Conservation (phyloP, 2,329 filamentous ascomycete genomes). For the Onygenales sp. region DNA sequence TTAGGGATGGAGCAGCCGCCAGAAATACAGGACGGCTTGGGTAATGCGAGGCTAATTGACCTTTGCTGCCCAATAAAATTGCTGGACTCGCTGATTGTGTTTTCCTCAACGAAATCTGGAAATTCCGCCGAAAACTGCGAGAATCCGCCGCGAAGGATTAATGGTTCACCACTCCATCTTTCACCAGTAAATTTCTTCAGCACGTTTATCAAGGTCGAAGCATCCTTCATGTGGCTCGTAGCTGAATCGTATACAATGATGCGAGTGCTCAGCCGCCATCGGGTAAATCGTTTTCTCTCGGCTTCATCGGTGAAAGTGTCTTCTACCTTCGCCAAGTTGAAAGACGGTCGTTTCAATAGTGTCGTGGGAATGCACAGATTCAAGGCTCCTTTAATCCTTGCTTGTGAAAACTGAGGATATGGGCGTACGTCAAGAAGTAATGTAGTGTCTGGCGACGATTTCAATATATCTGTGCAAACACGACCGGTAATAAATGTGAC, state of each 20-base stretch:
- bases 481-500: slow-evolving; percentile 46
- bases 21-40: slow-evolving; percentile 42
- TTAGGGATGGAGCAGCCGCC: slow-evolving; percentile 77
- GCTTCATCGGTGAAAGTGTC: slow-evolving; percentile 70
- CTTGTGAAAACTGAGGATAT: slow-evolving; percentile 67
- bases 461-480: slow-evolving; percentile 49
- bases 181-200: slow-evolving; percentile 87
- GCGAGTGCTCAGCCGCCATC: slow-evolving; percentile 63
- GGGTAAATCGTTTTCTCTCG: slow-evolving; percentile 63
- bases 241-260: slow-evolving; percentile 82
- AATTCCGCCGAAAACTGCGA: slow-evolving; percentile 59
- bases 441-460: slow-evolving; percentile 42
- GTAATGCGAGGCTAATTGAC: slow-evolving; percentile 42
- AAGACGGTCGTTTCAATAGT: slow-evolving; percentile 79
- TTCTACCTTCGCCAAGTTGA: slow-evolving; percentile 77
- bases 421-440: slow-evolving; percentile 80
- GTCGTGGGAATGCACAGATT: slow-evolving; percentile 95
- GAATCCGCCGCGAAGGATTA: slow-evolving; percentile 76
- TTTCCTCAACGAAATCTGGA: slow-evolving; percentile 53
- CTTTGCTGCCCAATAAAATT: slow-evolving; percentile 23
- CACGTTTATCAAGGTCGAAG: slow-evolving; percentile 70
- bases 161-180: slow-evolving; percentile 64
- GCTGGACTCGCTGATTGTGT: slow-evolving; percentile 21
- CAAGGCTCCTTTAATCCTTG: slow-evolving; percentile 68
- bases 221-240: slow-evolving; percentile 71